A percentile compares a stretch with the other conserved stretches of the same genome.
Conservation (phyloP, 116 monocot genomes). For the Dioscorea cayenensis region DNA sequence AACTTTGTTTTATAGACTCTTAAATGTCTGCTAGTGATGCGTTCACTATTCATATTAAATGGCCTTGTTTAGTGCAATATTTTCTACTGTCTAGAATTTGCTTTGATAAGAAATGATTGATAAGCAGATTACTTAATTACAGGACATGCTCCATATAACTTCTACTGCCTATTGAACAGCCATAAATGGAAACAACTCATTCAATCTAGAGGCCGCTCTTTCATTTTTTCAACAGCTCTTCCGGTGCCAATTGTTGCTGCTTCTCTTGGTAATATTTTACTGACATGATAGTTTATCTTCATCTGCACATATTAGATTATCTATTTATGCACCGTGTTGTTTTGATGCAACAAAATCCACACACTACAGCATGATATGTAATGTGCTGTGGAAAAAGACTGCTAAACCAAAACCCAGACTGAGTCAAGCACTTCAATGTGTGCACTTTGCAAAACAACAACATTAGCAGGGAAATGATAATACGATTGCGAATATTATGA, state of each 20-base stretch:
- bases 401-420: too few species aligned
- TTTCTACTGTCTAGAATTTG: background rate
- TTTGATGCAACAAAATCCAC: too few species aligned
- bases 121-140: background rate
- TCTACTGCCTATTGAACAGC: conserved; percentile 37
- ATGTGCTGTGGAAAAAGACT: too few species aligned
- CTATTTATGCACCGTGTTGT: too few species aligned
- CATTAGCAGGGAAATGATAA: too few species aligned
- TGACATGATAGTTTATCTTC: background rate
- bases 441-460: too few species aligned
- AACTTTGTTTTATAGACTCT: background rate
- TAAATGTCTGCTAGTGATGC: background rate
- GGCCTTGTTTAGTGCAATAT: background rate
- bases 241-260: conserved; percentile 85
- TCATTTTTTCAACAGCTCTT: conserved; percentile 92
- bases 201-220: conserved; percentile 85
- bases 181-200: conserved; percentile 82
- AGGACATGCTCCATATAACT: conserved; percentile 5
- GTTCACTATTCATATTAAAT: background rate
- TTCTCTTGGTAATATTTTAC: conserved; percentile 57
- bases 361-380: too few species aligned
- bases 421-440: too few species aligned
- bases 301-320: too few species aligned
- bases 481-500: too few species aligned
- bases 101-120: background rate